These are phyloP conservation scores for Sarocladiaceae sp. DNA, from an alignment of 2,329 filamentous ascomycete species.

Conservation along the genomic window DNA sequence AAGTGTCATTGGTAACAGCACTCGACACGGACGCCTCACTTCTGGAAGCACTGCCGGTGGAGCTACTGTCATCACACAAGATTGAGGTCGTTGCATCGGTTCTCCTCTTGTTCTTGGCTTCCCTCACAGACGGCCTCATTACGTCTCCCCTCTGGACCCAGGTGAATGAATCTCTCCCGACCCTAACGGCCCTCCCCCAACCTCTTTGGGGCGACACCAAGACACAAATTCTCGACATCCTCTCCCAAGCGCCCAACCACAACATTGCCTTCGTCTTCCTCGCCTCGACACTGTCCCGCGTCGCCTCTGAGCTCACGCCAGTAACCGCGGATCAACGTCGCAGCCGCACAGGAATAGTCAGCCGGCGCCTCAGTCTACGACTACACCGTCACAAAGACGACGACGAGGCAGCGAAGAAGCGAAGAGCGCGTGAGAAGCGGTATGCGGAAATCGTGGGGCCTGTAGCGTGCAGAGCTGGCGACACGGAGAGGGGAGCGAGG, in stretches of 20 bases:
- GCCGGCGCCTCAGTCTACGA: constrained; percentile 34
- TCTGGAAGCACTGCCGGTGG: constrained; percentile 52
- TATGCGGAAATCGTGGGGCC: constrained; percentile 12
- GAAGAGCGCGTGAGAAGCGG: constrained; percentile 10
- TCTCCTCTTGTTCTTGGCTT: constrained; percentile 66
- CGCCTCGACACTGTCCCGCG: constrained; percentile 62
- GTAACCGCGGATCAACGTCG: constrained; percentile 22
- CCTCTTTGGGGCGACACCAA: constrained; percentile 36
- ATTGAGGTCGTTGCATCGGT: constrained; percentile 69
- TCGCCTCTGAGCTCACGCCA: constrained; percentile 42
- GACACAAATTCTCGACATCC: constrained; percentile 60
- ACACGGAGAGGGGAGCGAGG: constrained; percentile 9
- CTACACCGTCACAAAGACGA: constrained; percentile 11
- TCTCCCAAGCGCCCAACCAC: constrained; percentile 66
- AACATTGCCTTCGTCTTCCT: constrained; percentile 88
- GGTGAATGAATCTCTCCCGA: constrained; percentile 53
- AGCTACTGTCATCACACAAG: constrained; percentile 58
- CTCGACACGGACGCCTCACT: constrained; percentile 66
- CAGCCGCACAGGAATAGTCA: constrained; percentile 32
- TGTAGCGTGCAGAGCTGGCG: constrained; percentile 7
- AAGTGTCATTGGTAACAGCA: constrained; percentile 49
- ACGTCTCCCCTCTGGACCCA: constrained; percentile 63
- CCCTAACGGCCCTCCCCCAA: constrained; percentile 19
- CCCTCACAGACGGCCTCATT: constrained; percentile 74
- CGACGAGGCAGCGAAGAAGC: constrained; percentile 8